A percentile compares a stretch with the other conserved stretches of the same genome.
Conservation (phyloP, 2,329 filamentous ascomycete genomes). For the Hymenoscyphus fraxineus region DNA sequence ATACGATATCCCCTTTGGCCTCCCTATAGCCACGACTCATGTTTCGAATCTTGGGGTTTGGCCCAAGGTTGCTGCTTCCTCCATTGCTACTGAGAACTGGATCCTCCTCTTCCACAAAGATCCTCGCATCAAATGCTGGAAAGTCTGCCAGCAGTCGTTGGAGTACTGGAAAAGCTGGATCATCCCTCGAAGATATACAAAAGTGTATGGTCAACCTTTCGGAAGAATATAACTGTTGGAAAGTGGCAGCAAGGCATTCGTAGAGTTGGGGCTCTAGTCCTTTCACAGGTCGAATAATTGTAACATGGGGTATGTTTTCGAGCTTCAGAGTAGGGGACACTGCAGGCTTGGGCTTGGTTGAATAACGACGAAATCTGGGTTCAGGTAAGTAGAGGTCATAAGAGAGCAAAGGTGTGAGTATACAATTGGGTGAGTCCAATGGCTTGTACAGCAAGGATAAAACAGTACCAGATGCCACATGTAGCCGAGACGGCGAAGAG, state of each 20-base stretch:
- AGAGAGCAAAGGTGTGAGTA: constrained; percentile 9
- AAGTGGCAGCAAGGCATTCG: constrained; percentile 84
- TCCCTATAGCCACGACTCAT: constrained; percentile 91
- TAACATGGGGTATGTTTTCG: constrained; percentile 71
- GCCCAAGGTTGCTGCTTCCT: constrained; percentile 63
- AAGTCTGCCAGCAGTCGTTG: constrained; percentile 70
- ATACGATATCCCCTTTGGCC: constrained; percentile 81
- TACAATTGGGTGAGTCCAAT: constrained; percentile 57
- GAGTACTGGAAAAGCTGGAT: constrained; percentile 75
- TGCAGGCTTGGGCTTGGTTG: constrained; percentile 45
- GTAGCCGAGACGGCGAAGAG: constrained; percentile 40
- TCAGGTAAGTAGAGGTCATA: constrained; percentile 8
- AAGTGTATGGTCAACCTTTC: constrained; percentile 76
- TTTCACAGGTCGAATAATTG: constrained; percentile 89
- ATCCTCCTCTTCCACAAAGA: constrained; percentile 82
- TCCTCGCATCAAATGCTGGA: constrained; percentile 62
- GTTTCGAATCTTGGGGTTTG: constrained; percentile 98
- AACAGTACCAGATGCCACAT: constrained; percentile 50
- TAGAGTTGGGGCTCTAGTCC: constrained; percentile 86
- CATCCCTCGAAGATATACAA: constrained; percentile 70
- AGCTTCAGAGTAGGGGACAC: constrained; percentile 48
- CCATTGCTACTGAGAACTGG: constrained; percentile 56
- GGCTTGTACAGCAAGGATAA: constrained; percentile 51
- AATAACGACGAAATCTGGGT: constrained; percentile 51
- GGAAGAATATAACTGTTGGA: constrained; percentile 75